Evolutionary conservation across 805 yeast species (phyloP), one percentile per base, ranked within the genome.

Genomic region (Ogataea polymorpha): DNA sequence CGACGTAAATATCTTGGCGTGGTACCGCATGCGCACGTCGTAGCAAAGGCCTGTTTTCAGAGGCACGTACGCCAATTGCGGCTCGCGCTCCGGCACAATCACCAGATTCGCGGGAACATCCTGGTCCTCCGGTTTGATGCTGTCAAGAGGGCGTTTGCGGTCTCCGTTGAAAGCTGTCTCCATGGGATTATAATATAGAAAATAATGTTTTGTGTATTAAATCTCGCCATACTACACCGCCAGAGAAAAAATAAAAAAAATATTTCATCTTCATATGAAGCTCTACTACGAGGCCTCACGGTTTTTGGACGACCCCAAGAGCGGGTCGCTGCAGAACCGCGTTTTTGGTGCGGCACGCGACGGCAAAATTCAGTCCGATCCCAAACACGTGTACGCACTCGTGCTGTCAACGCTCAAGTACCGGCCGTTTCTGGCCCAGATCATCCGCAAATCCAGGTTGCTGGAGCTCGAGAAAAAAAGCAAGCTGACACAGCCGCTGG

Each of bases 1-100:
- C 2, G 93, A 84, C 3, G 96, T 87, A 66, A 86, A 90, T 39
- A 93, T 82, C 59, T 89, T 87, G 28, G 97, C 96, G 61, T 93
- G 99, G 62, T 91, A 93, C 47, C 99, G 74, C 98, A 93, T 93
- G 48, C 98, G 74, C 15, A 89, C 97, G 62, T 93, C 99, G 64
- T 93, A 93, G 44, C 95, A 91, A 6, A 93, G 67, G 0, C 99
- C 99, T 0, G 99, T 91, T 61, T 89, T 91, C 55, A 85, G 66
- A 2, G 86, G 86, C 17, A 76, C 72, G 58, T 86, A 86, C 39
- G 72, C 71, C n/a, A 86, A 67, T 45, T 81, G 80, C 2, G 95
- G 91, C 24, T 71, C 70, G 10, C 75, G 72, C 7, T 68, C 67
- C 4, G 89, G 85, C 1, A 82, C 85, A 42, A 67, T 70, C 24